Base-by-base conservation (phyloP, 345 rosid genomes). In the Pugionium dolabratum region DNA sequence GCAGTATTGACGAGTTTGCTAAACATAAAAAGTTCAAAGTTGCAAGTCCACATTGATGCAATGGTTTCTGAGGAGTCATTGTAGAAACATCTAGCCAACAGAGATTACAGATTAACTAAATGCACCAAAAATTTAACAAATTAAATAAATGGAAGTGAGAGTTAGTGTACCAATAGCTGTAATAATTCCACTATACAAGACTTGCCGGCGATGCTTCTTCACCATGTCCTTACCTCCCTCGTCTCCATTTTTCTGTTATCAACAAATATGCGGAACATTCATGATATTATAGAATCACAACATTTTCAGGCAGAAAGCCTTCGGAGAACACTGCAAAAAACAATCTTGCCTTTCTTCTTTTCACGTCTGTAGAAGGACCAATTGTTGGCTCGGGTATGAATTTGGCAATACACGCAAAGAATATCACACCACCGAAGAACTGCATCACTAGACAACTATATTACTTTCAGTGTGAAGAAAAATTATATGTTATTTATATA, bases 341-440 rank as follows among this genome's bases (percentile, higher is more conserved):
- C 28, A 54, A n/a, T 40, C 55, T 62, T 64, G 82, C 99, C 97
- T 90, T 90, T 80, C 82, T 86, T 43, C 78, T 80, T 73, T 85
- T 90, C 31, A 41, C 78, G 62, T 88, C 86, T 42, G 92, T 78
- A 62, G 74, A 75, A 9, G 84, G 87, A 68, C 82, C 59, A 26
- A 88, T 62, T 5, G 86, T 74, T 52, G 99, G 96, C 59, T 94
- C 99, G 4, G 99, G 99, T 80, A 94, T 90, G 71, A 94, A 90
- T 60, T 74, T 88, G 67, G 89, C 89, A 67, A 94, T 58, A 48
- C 88, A 59, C 30, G 84, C 96, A 66, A 94, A 94, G 86, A 94
- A 94, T 10, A 94, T 45, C 57, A 90, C 96, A 67, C 99, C 99
- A 54, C 85, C 88, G 36, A 90, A 94, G 82, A 93, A 93, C 99